Base-by-base conservation (phyloP, 176 grass and related monocot species). In the Zoysia pacifica region DNA sequence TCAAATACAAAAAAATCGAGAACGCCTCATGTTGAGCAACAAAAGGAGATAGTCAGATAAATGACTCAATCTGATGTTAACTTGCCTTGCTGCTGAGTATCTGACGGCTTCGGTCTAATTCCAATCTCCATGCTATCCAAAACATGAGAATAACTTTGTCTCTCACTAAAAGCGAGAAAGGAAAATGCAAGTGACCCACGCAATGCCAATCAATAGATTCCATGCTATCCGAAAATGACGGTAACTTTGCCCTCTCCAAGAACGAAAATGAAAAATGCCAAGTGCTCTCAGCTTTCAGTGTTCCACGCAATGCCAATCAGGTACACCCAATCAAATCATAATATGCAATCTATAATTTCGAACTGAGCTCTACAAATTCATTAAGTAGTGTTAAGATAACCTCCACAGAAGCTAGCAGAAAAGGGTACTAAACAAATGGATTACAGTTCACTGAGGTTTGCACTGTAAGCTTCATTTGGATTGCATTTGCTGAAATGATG, bases 371-470 rank as follows among this genome's bases (percentile, higher is more conserved):
- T 56, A 10, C 58, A 61, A 11, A 55, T n/a, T 14, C 53, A 56
- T 56, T 56, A 56, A 56, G 4, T 56, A 56, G 16, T 6, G 53
- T 7, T 60, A 20, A 12, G 48, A 45, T 4, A 75, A 2, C 28
- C 28, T 16, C 52, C 40, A 48, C 42, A 13, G 7, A 12, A 69
- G 41, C 35, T 48, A 37, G 7, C 48, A 74, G 48, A 44, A 7
- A 8, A 67, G 9, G 9, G 70, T 19, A n/a, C 12, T 65, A 76
- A 60, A 39, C n/a, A 71, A 46, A 85, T 38, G 11, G n/a, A 44
- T 28, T 53, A 43, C 60, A 45, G 11, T 8, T 52, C 56, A 51
- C 53, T 65, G 69, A 79, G 37, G 61, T 55, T 44, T 58, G 72
- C 51, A 16, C n/a, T 67, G 18, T 6, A 58, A 58, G 67, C 55